Conservation (phyloP, 768 basidiomycete genomes). For the Suillus paluster region DNA sequence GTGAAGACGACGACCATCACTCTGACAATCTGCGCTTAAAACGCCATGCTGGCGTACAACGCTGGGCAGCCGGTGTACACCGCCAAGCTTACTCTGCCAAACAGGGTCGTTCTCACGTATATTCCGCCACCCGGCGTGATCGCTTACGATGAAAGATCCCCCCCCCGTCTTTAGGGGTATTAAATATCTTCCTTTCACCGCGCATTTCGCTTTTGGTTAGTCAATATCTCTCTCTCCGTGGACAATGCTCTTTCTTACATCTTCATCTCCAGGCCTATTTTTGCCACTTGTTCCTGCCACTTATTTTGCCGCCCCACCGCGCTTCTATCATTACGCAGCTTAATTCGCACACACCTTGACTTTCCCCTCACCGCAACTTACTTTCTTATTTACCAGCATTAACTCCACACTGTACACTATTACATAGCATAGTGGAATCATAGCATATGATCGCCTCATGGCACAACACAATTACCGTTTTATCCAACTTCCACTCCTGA, state of each 20-base stretch:
- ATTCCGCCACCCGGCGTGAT: constrained; percentile 3
- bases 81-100: constrained; percentile 15
- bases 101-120: constrained; percentile 3
- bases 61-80: constrained; percentile 21
- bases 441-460: constrained; percentile 4
- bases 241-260: not conserved
- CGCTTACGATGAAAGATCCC: not conserved
- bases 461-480: constrained; percentile 7
- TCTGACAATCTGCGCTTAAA: constrained; percentile 20
- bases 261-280: too few species aligned
- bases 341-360: constrained; percentile 7
- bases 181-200: not conserved
- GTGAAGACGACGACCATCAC: constrained; percentile 29
- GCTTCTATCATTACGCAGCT: constrained; percentile 1
- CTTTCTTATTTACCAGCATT: not conserved
- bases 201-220: not conserved
- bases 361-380: not conserved
- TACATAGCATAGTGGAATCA: constrained; percentile 10
- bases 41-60: constrained; percentile 26
- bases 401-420: constrained; percentile 9
- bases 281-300: not conserved
- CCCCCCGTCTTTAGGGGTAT: constrained; percentile 2
- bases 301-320: not conserved
- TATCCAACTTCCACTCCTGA: too few species aligned
- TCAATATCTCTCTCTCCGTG: not conserved